Base-by-base conservation (phyloP, 768 basidiomycete genomes). In the Albatrellus ellisii region DNA sequence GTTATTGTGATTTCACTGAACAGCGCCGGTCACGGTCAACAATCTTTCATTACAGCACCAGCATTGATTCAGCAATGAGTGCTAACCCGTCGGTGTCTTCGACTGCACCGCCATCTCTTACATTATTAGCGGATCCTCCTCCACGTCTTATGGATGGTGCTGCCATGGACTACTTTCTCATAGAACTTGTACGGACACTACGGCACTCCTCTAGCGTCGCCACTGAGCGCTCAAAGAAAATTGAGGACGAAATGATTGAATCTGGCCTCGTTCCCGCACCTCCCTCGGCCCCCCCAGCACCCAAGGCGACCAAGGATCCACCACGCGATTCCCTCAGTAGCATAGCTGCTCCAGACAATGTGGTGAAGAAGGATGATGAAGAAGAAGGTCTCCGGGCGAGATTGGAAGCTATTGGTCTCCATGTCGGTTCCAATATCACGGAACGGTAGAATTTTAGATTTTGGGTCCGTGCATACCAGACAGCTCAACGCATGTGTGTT, bases 111-210 rank as follows among this genome's bases (percentile, higher is more conserved):
- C 41, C 54, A 21, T 47, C 54, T 7, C 64, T 83, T 4, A 61
- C 70, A n/a, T 56, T 66, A 2, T 65, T 85, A 12, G 73, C 81
- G 1, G 80, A 86, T 45, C 77, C 79, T 1, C 75, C 79, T 20
- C 56, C 56, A 8, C 68, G 68, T 22, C 64, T 74, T 31, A 67
- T 85, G 43, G 82, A 87, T 53, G 74, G 63, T 36, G 70, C 77
- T 6, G 76, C 66, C 3, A 78, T 85, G 74, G 86, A 89, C 53
- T 92, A 90, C 61, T 78, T 97, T 54, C 63, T 90, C 43, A 87
- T 90, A 43, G 81, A 85, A 57, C 67, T 81, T 41, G 79, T 88
- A 46, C 68, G 75, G 52, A 74, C 82, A 0, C 68, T 97, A 25
- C 74, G 77, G 21, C 70, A 68, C 26, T 91, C 89, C 2, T 69